Evolutionary conservation across 75 land plant genomes (phyloP), one percentile per base, ranked within the genome.

Genomic region (Pseudotsuga menziesii): DNA sequence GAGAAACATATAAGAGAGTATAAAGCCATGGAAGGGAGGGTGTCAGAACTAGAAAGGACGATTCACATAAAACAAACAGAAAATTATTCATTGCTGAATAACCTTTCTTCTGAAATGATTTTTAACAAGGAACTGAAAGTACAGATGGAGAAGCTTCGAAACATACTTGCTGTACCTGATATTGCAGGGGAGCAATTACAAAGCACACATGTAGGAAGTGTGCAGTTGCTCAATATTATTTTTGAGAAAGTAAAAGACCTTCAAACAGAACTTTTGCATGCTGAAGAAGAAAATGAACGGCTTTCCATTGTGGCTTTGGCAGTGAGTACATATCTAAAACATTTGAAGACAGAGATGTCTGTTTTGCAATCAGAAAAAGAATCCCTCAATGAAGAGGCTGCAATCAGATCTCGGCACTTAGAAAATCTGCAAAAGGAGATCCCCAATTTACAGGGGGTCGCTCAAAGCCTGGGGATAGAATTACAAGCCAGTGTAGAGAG

Each of bases 61-160:
- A 41, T 36, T 20, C 72, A 69, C 13, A n/a, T 20, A n/a, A 12
- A 69, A 9, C 39, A 69, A n/a, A n/a, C n/a, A 44, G 54, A 69
- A 69, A 69, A 41, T 39, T 5, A 41, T 69, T 69, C 72, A 20
- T n/a, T 69, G 72, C 4, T 39, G 72, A 19, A 69, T 20, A 39
- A 41, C 48, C 48, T 69, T 2, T 69, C 72, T 41, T 69, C 41
- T 22, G 54, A 36, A 69, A 41, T 41, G 54, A 41, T 20, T 41
- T 41, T 39, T 69, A 69, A 69, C 12, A 20, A 69, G 41, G 54
- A 69, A 69, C 72, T 69, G 25, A 69, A 41, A 69, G 13, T 69
- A 69, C 72, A 41, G 54, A 69, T 69, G 20, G 48, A 69, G 13
- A 69, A 69, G 52, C 72, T 69, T 69, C 54, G 41, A n/a, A 69